Conservation (phyloP, 805 yeast genomes). For the Lipomyces japonicus region DNA sequence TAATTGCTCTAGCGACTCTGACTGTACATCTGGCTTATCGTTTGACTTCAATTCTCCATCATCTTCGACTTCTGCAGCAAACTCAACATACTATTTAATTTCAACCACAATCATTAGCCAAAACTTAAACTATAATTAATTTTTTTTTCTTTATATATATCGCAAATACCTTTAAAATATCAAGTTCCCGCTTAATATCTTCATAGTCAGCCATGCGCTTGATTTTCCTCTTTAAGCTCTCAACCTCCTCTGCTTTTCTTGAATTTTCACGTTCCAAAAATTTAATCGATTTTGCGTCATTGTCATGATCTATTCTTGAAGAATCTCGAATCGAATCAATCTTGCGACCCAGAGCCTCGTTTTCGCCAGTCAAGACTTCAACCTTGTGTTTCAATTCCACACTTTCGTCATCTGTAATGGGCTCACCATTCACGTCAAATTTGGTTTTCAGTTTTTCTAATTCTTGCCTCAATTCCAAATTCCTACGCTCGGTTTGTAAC, state of each 20-base stretch:
- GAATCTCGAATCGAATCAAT: slow-evolving; percentile 19
- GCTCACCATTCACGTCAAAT: slow-evolving; percentile 32
- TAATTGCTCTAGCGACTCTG: slow-evolving; percentile 49
- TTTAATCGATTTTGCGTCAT: slow-evolving; percentile 1
- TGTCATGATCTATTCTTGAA: slow-evolving; percentile 11
- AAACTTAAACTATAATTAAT: slow-evolving; percentile 62
- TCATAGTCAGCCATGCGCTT: slow-evolving; percentile 65
- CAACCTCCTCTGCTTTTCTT: slow-evolving; percentile 51
- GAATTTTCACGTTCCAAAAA: slow-evolving; percentile 21
- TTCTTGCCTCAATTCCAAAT: slow-evolving; percentile 67
- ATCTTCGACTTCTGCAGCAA: slow-evolving; percentile 34
- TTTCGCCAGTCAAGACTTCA: slow-evolving; percentile 47
- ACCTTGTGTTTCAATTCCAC: slow-evolving; percentile 44
- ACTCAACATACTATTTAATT: slow-evolving; percentile 33
- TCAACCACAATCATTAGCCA: slow-evolving; percentile 37
- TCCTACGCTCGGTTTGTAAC: slow-evolving; percentile 69
- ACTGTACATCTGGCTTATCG: slow-evolving; percentile 10
- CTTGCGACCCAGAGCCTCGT: slow-evolving; percentile 21
- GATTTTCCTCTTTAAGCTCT: slow-evolving; percentile 48
- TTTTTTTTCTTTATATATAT: too few species aligned
- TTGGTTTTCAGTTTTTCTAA: slow-evolving; percentile 45
- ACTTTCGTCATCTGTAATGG: slow-evolving; percentile 28
- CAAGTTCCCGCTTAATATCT: slow-evolving; percentile 71
- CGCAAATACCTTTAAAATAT: slow-evolving; percentile 62
- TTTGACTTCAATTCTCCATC: slow-evolving; percentile 33